Evolutionary conservation across 805 yeast genomes (phyloP), one percentile per base, ranked within the genome.

Genomic region (Candida succiphila): DNA sequence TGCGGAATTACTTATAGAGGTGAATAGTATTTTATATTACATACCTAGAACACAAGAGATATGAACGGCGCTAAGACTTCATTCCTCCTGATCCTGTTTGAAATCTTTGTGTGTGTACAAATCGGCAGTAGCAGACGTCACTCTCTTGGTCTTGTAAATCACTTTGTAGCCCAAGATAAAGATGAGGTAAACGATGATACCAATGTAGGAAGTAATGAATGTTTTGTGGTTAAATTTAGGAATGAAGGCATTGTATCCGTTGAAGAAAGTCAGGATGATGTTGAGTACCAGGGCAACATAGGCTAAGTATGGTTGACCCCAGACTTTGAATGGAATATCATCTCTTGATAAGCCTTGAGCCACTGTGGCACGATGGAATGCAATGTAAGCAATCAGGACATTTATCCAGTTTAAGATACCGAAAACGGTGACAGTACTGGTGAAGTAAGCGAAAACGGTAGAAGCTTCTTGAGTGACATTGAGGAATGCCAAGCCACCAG

Each of bases 361-460:
- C 30, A 52, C 43, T 40, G 72, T 63, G 3, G 78, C 83, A 35
- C 65, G 61, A 49, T 71, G 67, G 54, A 77, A 80, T 35, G 73
- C 64, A 24, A 74, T 43, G 48, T 72, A 79, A 24, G 77, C 68
- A 31, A 65, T 52, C 13, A 32, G 27, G 37, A 38, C 33, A 27
- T 33, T 26, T 7, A 32, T 6, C 13, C 26, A 32, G 15, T 26
- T 32, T 5, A n/a, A 14, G 17, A 26, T 30, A 22, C 26, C 30
- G 26, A 29, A 32, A 32, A 19, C 29, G n/a, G 34, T 32, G 4
- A 17, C 13, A 8, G 25, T n/a, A 38, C 78, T 79, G 43, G 79
- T 58, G 38, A 81, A 63, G 88, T 88, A 81, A 48, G 69, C 60
- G 60, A 81, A 81, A 21, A 77, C 87, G 4, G 67, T 63, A 27